Evolutionary conservation across 805 yeast genomes (phyloP).

Genomic region (Candida ficus): DNA sequence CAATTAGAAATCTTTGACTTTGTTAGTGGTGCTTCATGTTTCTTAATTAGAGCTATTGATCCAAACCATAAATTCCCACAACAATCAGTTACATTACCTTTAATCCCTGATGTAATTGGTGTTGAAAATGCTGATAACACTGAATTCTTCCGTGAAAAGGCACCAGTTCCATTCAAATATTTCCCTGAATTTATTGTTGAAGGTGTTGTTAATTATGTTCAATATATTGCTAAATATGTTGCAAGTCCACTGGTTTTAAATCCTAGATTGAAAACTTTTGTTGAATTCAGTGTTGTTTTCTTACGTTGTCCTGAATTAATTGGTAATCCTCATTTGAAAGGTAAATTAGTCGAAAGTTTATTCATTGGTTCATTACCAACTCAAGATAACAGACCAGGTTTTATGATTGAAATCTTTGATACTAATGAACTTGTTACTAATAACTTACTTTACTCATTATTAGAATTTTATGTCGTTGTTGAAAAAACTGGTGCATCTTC

Average conservation of each 20-base stretch:
- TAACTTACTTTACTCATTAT: slow-evolving; percentile 72
- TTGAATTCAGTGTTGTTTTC: slow-evolving; percentile 68
- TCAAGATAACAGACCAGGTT: slow-evolving; percentile 60
- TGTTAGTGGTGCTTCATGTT: slow-evolving; percentile 68
- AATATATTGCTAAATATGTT: slow-evolving; percentile 51
- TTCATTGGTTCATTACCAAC: slow-evolving; percentile 66
- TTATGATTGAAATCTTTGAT: slow-evolving; percentile 61
- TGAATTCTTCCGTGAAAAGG: slow-evolving; percentile 57
- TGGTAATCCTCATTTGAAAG: slow-evolving; percentile 91
- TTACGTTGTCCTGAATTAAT: slow-evolving; percentile 80
- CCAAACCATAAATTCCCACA: slow-evolving; percentile 63
- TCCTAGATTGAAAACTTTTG: slow-evolving; percentile 48
- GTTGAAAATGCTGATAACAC: slow-evolving; percentile 70
- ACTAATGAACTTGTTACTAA: slow-evolving; percentile 55
- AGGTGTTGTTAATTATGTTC: slow-evolving; percentile 69
- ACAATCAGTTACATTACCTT: slow-evolving; percentile 44
- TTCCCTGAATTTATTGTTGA: slow-evolving; percentile 85
- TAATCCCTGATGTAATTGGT: slow-evolving; percentile 53
- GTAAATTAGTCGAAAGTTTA: slow-evolving; percentile 74
- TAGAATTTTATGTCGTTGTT: slow-evolving; percentile 89
- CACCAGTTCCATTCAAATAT: slow-evolving; percentile 75
- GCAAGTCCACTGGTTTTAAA: slow-evolving; percentile 53
- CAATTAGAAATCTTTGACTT: slow-evolving; percentile 73
- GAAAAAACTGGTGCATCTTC: slow-evolving; percentile 95
- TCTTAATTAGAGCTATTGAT: slow-evolving; percentile 66